Conservation (phyloP, 2,329 filamentous ascomycete species). For the Hymenoscyphus salicellus region DNA sequence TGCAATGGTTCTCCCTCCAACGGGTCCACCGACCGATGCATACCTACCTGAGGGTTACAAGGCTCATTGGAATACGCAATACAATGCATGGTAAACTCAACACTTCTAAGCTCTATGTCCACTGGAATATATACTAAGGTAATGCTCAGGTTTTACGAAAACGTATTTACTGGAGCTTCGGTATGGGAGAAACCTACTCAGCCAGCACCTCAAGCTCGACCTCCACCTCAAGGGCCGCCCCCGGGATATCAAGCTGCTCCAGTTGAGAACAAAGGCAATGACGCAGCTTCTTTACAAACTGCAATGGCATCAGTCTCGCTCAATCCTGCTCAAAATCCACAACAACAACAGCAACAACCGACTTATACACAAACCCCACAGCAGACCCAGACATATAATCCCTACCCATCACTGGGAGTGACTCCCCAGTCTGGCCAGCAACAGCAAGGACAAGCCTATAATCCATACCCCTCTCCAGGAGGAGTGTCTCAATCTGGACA, state of each 20-base stretch:
- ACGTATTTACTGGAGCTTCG: slow-evolving; percentile 17
- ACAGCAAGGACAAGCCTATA: slow-evolving; percentile 2
- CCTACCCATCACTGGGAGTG: not conserved
- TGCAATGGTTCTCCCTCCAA: slow-evolving; percentile 9
- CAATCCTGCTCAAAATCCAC: not conserved
- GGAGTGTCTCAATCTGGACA: not conserved
- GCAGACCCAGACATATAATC: slow-evolving; percentile 2
- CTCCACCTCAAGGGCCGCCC: slow-evolving; percentile 10
- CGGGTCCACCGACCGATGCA: slow-evolving; percentile 6
- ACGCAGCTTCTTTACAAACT: slow-evolving; percentile 8
- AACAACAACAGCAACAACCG: slow-evolving; percentile 3
- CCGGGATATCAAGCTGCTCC: slow-evolving; percentile 9
- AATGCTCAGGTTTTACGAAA: slow-evolving; percentile 18
- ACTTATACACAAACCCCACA: not conserved
- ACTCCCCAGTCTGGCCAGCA: not conserved
- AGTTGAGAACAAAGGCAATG: not conserved
- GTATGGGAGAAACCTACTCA: slow-evolving; percentile 18
- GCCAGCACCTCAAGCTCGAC: slow-evolving; percentile 6
- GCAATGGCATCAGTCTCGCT: slow-evolving; percentile 15
- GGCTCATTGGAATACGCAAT: slow-evolving; percentile 17
- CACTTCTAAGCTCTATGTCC: too few relatives aligned
- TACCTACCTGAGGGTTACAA: slow-evolving; percentile 17
- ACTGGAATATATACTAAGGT: not conserved
- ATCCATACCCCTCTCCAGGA: not conserved
- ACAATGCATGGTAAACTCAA: slow-evolving; percentile 17